These are phyloP conservation scores for Rhododendron henanense DNA, from an alignment of 148 eudicot species.

Conservation along the genomic window DNA sequence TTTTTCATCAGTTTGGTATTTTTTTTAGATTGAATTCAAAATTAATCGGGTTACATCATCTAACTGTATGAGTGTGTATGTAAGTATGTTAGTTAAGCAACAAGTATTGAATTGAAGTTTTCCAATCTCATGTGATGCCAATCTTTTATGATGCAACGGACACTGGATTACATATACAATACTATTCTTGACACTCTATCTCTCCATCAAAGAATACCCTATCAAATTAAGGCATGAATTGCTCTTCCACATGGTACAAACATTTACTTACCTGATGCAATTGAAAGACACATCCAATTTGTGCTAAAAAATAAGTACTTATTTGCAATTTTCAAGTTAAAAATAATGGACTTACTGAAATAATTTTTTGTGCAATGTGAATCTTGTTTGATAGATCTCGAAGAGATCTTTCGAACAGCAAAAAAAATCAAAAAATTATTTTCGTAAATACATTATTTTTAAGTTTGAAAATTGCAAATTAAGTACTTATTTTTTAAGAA, in stretches of 20 bases:
- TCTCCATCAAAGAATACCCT: background rate
- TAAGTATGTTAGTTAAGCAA: background rate
- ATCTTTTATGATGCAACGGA: background rate
- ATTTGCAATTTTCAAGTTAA: no score
- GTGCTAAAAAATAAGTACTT: no score
- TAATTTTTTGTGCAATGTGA: no score
- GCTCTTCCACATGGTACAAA: background rate
- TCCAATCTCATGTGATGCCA: background rate
- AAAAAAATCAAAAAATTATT: no score
- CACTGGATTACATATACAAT: background rate
- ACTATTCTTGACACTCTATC: background rate
- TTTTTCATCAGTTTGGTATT: background rate
- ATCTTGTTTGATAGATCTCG: no score
- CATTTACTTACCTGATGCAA: background rate
- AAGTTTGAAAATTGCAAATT: no score
- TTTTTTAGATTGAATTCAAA: background rate
- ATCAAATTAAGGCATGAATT: background rate
- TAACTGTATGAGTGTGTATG: background rate
- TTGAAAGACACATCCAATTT: background rate
- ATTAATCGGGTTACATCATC: background rate
- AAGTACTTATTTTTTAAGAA: no score
- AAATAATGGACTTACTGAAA: no score
- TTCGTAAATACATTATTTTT: no score
- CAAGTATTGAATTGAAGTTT: background rate
- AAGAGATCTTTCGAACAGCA: no score